Evolutionary conservation across 768 basidiomycete species (phyloP), one percentile per base, ranked within the genome.

Genomic region (Serendipita sp.): DNA sequence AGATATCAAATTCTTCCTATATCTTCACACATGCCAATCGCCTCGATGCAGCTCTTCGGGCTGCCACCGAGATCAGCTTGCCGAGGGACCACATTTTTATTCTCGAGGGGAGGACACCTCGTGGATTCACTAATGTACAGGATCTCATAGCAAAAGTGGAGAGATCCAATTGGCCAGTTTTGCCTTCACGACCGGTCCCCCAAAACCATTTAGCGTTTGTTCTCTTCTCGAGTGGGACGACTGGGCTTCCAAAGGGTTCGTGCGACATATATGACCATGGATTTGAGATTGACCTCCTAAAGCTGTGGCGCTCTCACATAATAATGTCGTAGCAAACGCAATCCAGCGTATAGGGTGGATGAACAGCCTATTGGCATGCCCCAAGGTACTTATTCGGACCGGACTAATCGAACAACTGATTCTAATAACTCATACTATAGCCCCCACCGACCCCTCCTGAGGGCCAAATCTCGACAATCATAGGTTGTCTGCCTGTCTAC

Each of bases 301-400:
- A 88, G 86, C 80, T 4, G 83, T 88, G n/a, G 85, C 83, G 85
- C 80, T 86, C 32, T 81, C 86, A 0, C 86, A 88, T 68, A 81
- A 81, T 56, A 88, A 87, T 70, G 51, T 86, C 16, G 72, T 79
- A 30, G 76, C 72, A 64, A 78, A 81, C 0, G 11, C 83, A 0
- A 53, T 63, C 0, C 81, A 86, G 70, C 45, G 68, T 0, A 66
- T 74, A 0, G 71, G 79, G 2, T 77, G 3, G 37, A n/a, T 0
- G 65, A 70, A n/a, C 76, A 72, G 18, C 51, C 65, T 0, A 63
- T 70, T 3, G 75, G 77, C 51, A 75, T 79, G 0, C 71, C 48
- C 73, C 66, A 70, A 70, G 32, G 83, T 83, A 70, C 38, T 77
- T 71, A 47, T 41, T 38, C 38, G 1, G 38, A 18, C 15, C 32